Base-by-base conservation (phyloP, 2,329 filamentous ascomycete species). In the Zymoseptoria brevis region DNA sequence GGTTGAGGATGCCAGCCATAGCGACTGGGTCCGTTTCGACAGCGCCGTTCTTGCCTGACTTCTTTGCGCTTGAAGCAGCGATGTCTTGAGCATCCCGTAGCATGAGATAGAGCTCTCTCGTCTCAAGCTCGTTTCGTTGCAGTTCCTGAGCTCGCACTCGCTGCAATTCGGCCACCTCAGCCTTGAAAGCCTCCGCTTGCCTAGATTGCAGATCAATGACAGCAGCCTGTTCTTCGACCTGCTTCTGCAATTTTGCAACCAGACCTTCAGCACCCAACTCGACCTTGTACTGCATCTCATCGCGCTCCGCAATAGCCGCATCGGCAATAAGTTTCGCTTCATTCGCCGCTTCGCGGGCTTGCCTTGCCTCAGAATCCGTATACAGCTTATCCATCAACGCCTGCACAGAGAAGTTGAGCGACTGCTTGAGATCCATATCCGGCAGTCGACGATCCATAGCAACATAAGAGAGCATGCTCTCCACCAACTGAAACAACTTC, bases 391-490 rank as follows among this genome's bases (percentile, higher is more conserved):
- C 94, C 63, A 99, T 80, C 66, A 99, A 80, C 74, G 85, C 96
- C 76, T 97, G 94, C 8, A 99, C 94, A 0, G 93, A 96, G 70
- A 97, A 97, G 74, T 96, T 96, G 65, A 99, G 83, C 71, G 91
- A 96, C 74, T 97, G 93, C 78, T 96, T 96, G 60, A 99, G 83
- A 73, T 99, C 94, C 86, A 97, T 93, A 75, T 99, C 93, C 48
- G 94, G 94, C 64, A 97, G 76, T 64, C 94, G 84, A 71, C 94
- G 85, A 75, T 99, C 94, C 93, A 99, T 99, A 68, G 93, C 93
- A 63, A 99, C 93, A 75, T 97, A 97, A 75, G 91, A 96, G 65
- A 99, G 85, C 91, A 97, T 97, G n/a, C 90, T 87, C 75, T 99
- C 94, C 26, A 97, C 92, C 26, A 99, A 84, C 78, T 97, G 94